Base-by-base conservation (phyloP, 805 yeast genomes). In the Yarrowia phangngaensis region DNA sequence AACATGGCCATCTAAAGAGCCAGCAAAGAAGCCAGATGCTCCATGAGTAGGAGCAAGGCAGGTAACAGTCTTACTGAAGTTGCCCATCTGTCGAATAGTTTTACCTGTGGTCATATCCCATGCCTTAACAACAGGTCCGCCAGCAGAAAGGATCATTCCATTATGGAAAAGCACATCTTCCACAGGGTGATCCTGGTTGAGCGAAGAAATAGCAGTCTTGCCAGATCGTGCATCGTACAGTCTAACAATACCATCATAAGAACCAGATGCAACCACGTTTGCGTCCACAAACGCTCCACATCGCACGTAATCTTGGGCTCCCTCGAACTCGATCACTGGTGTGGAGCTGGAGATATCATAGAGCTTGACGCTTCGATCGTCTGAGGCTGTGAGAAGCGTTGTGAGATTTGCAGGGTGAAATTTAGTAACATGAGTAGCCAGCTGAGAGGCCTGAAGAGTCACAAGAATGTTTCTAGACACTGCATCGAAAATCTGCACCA, bases 1-100 rank as follows among this genome's bases (percentile, higher is more conserved):
- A 52, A 92, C 95, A 65, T 92, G 98, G 15, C 98, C 98, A 67
- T 92, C 98, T 51, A 92, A 71, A 0, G 97, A 88, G 13, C 97
- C 97, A 2, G 95, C 97, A 22, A 92, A 69, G 34, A 92, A 70
- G n/a, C 92, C 90, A 43, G 78, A 70, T 8, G 56, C 60, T 3
- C 38, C 40, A 6, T 41, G 48, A 8, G 90, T 82, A 56, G 75
- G 69, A 46, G 84, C 80, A 54, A 89, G 70, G 53, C 89, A 80
- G 12, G 97, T 89, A 30, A 90, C 96, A 1, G 97, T 84, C 66
- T 92, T 90, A 57, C 89, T 89, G 70, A 92, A 92, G 65, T 89
- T 90, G 43, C 80, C 76, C 61, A 94, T 72, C 56, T 84, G 85
- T 59, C 77, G 75, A 34, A 84, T 69, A 51, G 69, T 63, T 60